A percentile compares a stretch with the other conserved stretches of the same genome.
Evolutionary conservation across 2,329 filamentous ascomycete species (phyloP).

Genomic region (Xylariaceae sp.): DNA sequence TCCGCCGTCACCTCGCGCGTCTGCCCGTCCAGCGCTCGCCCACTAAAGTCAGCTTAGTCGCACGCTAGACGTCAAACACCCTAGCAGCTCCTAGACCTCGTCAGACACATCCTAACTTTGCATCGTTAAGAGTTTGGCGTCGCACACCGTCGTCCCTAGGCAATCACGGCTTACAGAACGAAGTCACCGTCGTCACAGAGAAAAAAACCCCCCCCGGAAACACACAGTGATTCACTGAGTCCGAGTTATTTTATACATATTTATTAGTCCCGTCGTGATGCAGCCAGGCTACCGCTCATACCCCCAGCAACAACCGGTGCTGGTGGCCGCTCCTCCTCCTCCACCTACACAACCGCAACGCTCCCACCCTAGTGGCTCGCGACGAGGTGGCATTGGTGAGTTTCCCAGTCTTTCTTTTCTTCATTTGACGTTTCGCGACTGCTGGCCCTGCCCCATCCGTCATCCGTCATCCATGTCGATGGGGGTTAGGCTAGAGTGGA

Average conservation of each 20-base stretch:
- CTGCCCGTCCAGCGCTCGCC: background rate
- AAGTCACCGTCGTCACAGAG: conserved; percentile 3
- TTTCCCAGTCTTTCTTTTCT: conserved; percentile 12
- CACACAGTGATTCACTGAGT: background rate
- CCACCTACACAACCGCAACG: conserved; percentile 38
- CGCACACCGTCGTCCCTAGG: conserved; percentile 14
- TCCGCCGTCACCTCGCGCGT: no score
- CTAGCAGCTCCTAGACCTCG: background rate
- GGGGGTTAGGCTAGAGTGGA: background rate
- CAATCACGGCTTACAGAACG: conserved; percentile 20
- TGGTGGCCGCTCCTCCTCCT: background rate
- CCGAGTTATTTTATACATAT: no score
- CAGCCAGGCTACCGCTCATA: conserved; percentile 50
- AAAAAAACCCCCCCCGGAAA: conserved; percentile 3
- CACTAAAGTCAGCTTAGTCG: background rate
- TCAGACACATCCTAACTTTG: conserved; percentile 10
- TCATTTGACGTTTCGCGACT: conserved; percentile 5
- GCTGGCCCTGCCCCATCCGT: no score
- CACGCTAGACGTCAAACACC: conserved; percentile 10
- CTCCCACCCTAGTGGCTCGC: conserved; percentile 44
- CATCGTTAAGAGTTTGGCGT: conserved; percentile 16
- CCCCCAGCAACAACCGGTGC: conserved; percentile 41
- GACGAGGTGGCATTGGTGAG: conserved; percentile 51
- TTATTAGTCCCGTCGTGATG: conserved; percentile 36
- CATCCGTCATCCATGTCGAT: background rate